A percentile compares a stretch with the other conserved stretches of the same genome.
phyloP scores from a whole-genome alignment of 108 stramenopile species.

The Chaetoceros tenuissimus region DNA sequence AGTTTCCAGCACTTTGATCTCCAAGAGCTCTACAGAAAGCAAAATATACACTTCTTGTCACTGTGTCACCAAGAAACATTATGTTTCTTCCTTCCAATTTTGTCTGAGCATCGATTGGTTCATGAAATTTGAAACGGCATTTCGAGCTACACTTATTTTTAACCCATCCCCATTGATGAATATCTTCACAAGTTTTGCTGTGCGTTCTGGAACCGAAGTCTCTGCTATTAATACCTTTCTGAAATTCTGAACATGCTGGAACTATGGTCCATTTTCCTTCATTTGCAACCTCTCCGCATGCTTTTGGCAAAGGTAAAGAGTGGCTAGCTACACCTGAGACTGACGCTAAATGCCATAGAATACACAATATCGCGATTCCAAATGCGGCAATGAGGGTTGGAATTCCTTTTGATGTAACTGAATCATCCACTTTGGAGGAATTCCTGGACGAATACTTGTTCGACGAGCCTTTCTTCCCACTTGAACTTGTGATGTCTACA shows the following conservation, averaged over 20 bases:
- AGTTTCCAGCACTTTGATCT: conserved; percentile 24
- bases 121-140: conserved; percentile 24
- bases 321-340: not conserved
- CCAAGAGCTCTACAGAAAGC: conserved; percentile 26
- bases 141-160: not conserved
- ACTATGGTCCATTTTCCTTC: conserved; percentile 30
- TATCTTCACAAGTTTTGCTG: conserved; percentile 13
- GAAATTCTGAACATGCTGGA: conserved; percentile 14
- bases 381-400: conserved; percentile 28
- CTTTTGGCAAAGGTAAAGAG: not conserved
- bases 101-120: conserved; percentile 6
- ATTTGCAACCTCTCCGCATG: conserved; percentile 21
- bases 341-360: conserved; percentile 7
- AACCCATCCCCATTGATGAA: conserved; percentile 34
- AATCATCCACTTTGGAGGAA: conserved; percentile 5
- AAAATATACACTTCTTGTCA: conserved; percentile 23
- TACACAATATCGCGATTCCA: conserved; percentile 12
- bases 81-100: conserved; percentile 19
- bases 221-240: conserved; percentile 2
- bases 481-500: conserved; percentile 29
- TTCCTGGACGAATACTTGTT: not conserved
- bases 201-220: not conserved
- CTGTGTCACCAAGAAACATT: conserved; percentile 34
- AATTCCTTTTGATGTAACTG: conserved; percentile 15
- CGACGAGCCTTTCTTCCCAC: conserved; percentile 10